Base-by-base conservation (phyloP, 1,284 basidiomycete species). In the Golubevia sp. region DNA sequence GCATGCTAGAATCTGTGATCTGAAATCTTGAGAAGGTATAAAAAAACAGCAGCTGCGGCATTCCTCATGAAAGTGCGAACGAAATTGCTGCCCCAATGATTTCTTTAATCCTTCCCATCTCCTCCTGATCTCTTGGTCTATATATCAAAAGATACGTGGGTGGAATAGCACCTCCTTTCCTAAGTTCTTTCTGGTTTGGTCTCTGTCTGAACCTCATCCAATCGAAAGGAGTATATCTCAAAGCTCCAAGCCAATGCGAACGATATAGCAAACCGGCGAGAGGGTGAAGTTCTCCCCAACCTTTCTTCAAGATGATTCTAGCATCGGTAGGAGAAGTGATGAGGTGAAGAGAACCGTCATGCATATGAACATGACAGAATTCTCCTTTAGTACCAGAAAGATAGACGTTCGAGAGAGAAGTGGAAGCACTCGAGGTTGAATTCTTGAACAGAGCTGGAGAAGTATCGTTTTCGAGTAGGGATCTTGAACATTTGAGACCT, bases 91-190 rank as follows among this genome's bases (percentile, higher is more conserved):
- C 70, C 3, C 55, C 50, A 20, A 76, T 57, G 27, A 76, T 73
- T 7, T 51, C 49, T 25, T 63, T 52, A 23, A 74, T 56, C 6
- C 55, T 34, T 13, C 65, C 30, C 2, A 68, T 61, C 38, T 76
- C 71, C 1, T 70, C 63, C 56, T 57, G 38, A 23, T 64, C 58
- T 21, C 68, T 68, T 1, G 74, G 70, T 5, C 64, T 65, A 25
- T 73, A 76, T 0, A 76, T 49, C 5, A 74, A 51, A 48, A 52
- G 59, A 48, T 76, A 76, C 1, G 73, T 76, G 1, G 74, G 74
- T 18, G 74, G 73, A 2, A 76, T 58, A 24, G 52, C 6, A 49
- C 25, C n/a, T 38, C 48, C 30, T 48, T 51, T 27, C 25, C 48
- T 38, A n/a, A n/a, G n/a, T n/a, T n/a, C n/a, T n/a, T n/a, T n/a